Evolutionary conservation across 2,329 filamentous ascomycete species (phyloP), one percentile per base, ranked within the genome.

Genomic region (Bipolaris cookei): DNA sequence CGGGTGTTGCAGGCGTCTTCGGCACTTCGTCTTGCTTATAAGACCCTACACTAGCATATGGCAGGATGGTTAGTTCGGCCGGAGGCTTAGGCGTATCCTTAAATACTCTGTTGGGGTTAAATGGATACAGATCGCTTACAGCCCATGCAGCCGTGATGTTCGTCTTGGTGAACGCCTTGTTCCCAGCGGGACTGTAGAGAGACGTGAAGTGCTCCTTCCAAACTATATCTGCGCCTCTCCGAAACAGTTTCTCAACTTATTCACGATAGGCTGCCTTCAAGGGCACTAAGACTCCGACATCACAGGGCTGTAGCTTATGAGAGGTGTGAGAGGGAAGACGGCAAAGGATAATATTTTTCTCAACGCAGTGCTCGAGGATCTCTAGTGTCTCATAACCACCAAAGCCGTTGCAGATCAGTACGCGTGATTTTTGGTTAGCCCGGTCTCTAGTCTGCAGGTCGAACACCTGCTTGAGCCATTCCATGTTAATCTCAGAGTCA

Each of bases 351-450:
- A 77, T 75, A 32, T 71, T 71, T 47, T 77, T 72, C 47, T 67
- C 54, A 48, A 72, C 71, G 56, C 65, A 75, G 55, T 66, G 70
- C 59, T 70, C 65, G 56, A 68, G 44, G 47, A 75, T 59, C 34
- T 78, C 68, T 28, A 74, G 69, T 3, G 69, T 72, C 56, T 78
- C 65, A 51, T 78, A 69, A 20, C 68, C 73, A 14, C 64, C 63
- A 50, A 78, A 77, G 37, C 57, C 21, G 39, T 51, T 23, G 7
- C 25, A 51, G 8, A 51, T 51, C 6, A 51, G 48, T n/a, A 49
- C 20, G 6, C 18, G 11, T 38, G 18, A 34, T 38, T 28, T 49
- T 14, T 20, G 10, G 16, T 38, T 39, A 49, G 46, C 46, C 14
- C 14, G 20, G 7, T 28, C 18, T n/a, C 39, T 49, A 25, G 46